These are phyloP conservation scores for Hanseniaspora nectarophila DNA, from an alignment of 805 yeast species.

Conservation along the genomic window DNA sequence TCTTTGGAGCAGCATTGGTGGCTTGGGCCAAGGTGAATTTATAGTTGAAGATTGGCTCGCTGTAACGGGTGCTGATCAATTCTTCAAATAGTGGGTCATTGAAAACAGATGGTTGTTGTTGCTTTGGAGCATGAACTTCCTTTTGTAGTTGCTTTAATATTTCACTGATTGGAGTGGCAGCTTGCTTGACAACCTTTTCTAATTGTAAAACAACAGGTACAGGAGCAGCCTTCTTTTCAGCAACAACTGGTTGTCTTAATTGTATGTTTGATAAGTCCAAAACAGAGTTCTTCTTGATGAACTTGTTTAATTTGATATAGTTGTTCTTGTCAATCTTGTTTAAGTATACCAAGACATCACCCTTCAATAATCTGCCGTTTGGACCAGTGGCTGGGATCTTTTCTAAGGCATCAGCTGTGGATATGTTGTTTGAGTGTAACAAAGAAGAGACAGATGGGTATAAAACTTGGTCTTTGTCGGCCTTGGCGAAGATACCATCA, in stretches of 20 bases:
- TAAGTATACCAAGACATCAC: conserved; percentile 76
- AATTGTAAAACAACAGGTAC: conserved; percentile 20
- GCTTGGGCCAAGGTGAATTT: conserved; percentile 1
- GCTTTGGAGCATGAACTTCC: conserved; percentile 2
- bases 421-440: conserved; percentile 48
- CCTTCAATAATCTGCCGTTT: conserved; percentile 73
- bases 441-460: conserved; percentile 70
- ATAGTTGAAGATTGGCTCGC: conserved; percentile 23
- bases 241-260: conserved; percentile 19
- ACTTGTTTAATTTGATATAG: conserved; percentile 42
- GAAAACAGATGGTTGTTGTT: conserved; percentile 31
- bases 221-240: conserved; percentile 23
- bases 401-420: conserved; percentile 55
- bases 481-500: conserved; percentile 28
- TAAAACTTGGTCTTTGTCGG: conserved; percentile 55
- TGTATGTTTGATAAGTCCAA: conserved; percentile 64
- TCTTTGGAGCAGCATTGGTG: not conserved
- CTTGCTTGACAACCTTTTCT: conserved; percentile 19
- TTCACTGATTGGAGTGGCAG: not conserved
- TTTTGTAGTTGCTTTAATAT: conserved; percentile 6
- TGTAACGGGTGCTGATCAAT: conserved; percentile 35
- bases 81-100: conserved; percentile 53
- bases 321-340: conserved; percentile 57
- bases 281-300: conserved; percentile 43
- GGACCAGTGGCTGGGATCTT: conserved; percentile 81